Evolutionary conservation across 2,329 filamentous ascomycete species (phyloP).

Genomic region (Fusarium continuum): DNA sequence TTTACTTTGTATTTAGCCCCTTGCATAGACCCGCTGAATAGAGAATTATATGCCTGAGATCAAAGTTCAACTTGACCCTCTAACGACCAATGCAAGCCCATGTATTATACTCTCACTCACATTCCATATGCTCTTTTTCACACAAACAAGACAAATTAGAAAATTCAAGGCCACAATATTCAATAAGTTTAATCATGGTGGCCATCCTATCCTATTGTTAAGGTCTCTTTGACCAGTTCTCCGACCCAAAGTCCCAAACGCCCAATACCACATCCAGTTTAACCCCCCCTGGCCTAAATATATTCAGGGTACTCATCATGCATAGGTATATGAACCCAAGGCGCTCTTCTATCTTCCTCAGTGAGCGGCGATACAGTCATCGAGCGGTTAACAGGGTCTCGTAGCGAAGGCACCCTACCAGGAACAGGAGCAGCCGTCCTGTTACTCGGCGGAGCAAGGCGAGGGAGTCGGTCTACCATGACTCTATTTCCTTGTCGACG

Average conservation of each 20-base stretch:
- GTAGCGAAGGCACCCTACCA: background rate
- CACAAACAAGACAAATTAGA: no score
- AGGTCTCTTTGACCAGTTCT: background rate
- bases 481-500: background rate
- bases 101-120: no score
- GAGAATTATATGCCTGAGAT: no score
- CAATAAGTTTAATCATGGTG: no score
- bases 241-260: no score
- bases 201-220: no score
- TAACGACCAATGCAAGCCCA: no score
- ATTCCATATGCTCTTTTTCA: no score
- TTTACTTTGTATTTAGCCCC: no score
- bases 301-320: slow-evolving; percentile 1
- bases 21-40: no score
- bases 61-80: no score
- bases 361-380: slow-evolving; percentile 13
- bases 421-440: background rate
- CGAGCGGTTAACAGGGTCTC: background rate
- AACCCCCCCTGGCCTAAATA: background rate
- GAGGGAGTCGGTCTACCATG: background rate
- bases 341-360: background rate
- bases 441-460: background rate
- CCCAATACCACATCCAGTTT: background rate
- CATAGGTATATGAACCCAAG: background rate
- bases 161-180: no score